Conservation (phyloP, 2,329 filamentous ascomycete genomes). For the Trichophaea hybrida region DNA sequence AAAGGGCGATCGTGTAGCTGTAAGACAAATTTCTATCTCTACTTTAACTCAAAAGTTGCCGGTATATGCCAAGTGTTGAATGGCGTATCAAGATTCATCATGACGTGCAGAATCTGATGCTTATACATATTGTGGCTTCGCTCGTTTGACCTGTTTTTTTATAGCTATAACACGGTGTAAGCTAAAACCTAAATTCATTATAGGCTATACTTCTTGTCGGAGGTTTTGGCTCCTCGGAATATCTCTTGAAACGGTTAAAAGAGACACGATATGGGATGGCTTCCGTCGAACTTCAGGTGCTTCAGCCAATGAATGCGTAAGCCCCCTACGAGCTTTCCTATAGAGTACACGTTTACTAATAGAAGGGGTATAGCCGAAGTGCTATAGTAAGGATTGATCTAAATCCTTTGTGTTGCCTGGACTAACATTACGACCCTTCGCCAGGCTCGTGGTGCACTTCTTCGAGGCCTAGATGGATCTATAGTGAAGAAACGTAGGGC, state of each 20-base stretch:
- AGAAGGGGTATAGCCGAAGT: constrained; percentile 40
- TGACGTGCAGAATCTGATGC: no score
- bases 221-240: constrained; percentile 67
- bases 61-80: no score
- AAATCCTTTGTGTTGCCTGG: neutral
- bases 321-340: constrained; percentile 19
- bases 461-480: constrained; percentile 60
- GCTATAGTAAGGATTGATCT: constrained; percentile 1
- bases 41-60: no score
- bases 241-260: constrained; percentile 58
- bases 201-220: constrained; percentile 53
- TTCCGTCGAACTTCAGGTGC: neutral
- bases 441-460: constrained; percentile 44
- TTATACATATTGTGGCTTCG: no score
- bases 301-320: constrained; percentile 39
- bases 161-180: no score
- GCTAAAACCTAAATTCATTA: neutral
- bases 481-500: constrained; percentile 64
- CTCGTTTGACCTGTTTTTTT: no score
- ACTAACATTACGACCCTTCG: constrained; percentile 2
- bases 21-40: neutral
- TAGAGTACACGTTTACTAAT: neutral
- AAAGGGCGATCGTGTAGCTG: constrained; percentile 1
- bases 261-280: constrained; percentile 33
- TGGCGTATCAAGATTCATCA: no score